Evolutionary conservation across 495 filamentous ascomycete species (phyloP).

Genomic region (Cercophora samala): DNA sequence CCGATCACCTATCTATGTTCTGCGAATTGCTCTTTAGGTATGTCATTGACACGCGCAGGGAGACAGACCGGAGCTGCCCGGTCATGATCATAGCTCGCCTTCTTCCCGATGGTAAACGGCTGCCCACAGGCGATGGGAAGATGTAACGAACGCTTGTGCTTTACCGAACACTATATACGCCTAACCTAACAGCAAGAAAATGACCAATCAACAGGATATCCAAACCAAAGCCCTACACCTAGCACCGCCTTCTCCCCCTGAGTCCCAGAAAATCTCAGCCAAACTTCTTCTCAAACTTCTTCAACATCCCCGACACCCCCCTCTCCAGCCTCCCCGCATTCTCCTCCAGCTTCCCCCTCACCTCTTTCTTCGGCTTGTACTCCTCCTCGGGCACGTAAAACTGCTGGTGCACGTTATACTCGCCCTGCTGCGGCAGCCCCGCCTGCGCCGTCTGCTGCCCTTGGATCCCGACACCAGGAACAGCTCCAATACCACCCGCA

Average conservation of each 20-base stretch:
- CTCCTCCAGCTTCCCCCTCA: slow-evolving; percentile 61
- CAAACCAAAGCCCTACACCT: background rate
- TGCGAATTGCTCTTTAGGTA: background rate
- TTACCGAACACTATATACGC: background rate
- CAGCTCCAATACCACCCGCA: background rate
- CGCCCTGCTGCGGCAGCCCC: slow-evolving; percentile 27
- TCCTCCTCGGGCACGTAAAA: slow-evolving; percentile 67
- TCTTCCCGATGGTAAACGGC: too few relatives aligned
- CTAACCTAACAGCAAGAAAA: background rate
- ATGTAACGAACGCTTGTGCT: background rate
- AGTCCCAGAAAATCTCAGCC: slow-evolving; percentile 34
- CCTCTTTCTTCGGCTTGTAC: slow-evolving; percentile 52
- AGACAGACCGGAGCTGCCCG: background rate
- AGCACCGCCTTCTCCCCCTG: too few relatives aligned
- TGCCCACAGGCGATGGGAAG: background rate
- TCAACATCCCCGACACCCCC: slow-evolving; percentile 75
- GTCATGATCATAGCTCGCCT: background rate
- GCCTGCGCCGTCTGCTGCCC: background rate
- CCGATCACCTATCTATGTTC: background rate
- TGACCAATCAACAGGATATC: background rate
- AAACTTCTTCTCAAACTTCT: slow-evolving; percentile 86
- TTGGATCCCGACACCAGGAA: background rate
- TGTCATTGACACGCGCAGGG: background rate
- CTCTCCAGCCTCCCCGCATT: slow-evolving; percentile 68
- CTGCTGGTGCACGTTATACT: slow-evolving; percentile 72